phyloP scores from a whole-genome alignment of 768 basidiomycete species.

The Phylloporus rhodoxanthus region DNA sequence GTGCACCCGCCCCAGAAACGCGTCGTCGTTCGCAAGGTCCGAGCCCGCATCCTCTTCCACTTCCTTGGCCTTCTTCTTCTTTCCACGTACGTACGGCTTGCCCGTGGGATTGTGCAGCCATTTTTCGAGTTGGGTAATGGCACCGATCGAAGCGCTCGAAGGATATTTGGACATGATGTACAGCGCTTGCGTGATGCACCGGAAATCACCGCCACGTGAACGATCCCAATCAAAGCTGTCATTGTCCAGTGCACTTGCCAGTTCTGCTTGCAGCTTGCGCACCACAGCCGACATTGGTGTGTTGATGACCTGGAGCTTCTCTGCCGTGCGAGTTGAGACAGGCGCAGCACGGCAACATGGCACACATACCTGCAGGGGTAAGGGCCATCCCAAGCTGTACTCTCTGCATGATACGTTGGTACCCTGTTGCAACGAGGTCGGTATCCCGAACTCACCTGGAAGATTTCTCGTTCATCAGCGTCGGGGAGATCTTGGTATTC shows the following conservation, averaged over 20 bases:
- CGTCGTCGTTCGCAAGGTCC: conserved; percentile 28
- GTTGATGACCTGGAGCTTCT: conserved; percentile 63
- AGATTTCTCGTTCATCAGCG: conserved; percentile 59
- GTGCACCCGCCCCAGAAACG: conserved; percentile 32
- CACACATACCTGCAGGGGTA: conserved; percentile 53
- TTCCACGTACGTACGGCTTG: conserved; percentile 5
- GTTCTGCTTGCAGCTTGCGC: conserved; percentile 46
- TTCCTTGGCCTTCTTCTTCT: conserved; percentile 18
- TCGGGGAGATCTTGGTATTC: conserved; percentile 62
- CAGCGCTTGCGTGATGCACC: conserved; percentile 51
- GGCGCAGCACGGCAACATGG: neutral
- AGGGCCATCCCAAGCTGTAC: conserved; percentile 77
- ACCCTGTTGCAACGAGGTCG: neutral
- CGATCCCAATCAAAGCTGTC: conserved; percentile 46
- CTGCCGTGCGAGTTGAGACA: conserved; percentile 26
- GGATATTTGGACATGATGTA: conserved; percentile 45
- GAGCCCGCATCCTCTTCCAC: conserved; percentile 6
- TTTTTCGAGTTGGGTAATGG: conserved; percentile 40
- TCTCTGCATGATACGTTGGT: conserved; percentile 38
- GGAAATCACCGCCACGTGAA: conserved; percentile 49
- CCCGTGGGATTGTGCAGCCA: conserved; percentile 38
- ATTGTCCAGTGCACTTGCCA: conserved; percentile 32
- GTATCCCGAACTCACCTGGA: conserved; percentile 45
- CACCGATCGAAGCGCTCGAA: conserved; percentile 23
- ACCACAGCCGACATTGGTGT: conserved; percentile 54